Evolutionary conservation across 1,284 basidiomycete species (phyloP), one percentile per base, ranked within the genome.

Genomic region (Meira nashicola): DNA sequence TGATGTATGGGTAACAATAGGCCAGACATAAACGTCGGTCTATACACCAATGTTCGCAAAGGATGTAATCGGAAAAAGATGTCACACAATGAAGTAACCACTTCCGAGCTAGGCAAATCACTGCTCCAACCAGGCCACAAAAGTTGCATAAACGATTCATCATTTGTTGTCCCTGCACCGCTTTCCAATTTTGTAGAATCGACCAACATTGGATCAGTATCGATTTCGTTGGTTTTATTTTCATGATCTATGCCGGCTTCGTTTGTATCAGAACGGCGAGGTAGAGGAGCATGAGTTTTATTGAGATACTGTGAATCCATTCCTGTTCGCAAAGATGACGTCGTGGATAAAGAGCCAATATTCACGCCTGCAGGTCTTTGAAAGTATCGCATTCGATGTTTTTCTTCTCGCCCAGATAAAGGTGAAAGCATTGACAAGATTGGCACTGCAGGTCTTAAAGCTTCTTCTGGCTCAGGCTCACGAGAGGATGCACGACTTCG

Each of bases 101-200:
- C 50, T 39, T 63, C 61, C 7, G 57, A 54, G 17, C 52, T 40
- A 2, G 59, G 61, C 23, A 60, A 52, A 23, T 63, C 58, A 15
- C 17, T 17, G 14, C 58, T 39, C 58, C 55, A 63, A 17, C 54
- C 61, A 2, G 58, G 58, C 37, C 48, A 63, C 17, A 60, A 53
- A 23, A 60, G 23, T 33, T 63, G 41, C 8, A 55, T 40, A 14
- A 63, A 39, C 10, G 59, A 53, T 25, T 60, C 59, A 11, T 58
- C 19, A 15, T 10, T 8, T 33, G 28, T 8, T 33, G n/a, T n/a
- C n/a, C 28, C 28, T 8, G 28, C 8, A 4, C 28, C 28, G 8
- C 28, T 33, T 33, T 33, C 28, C 28, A 33, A 33, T 33, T 33
- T 33, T 3, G 28, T 33, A 33, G 28, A 33, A 33, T 33, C 28